Base-by-base conservation (phyloP, 371 early-diverging fungal genomes). In the Entomophthora muscae region DNA sequence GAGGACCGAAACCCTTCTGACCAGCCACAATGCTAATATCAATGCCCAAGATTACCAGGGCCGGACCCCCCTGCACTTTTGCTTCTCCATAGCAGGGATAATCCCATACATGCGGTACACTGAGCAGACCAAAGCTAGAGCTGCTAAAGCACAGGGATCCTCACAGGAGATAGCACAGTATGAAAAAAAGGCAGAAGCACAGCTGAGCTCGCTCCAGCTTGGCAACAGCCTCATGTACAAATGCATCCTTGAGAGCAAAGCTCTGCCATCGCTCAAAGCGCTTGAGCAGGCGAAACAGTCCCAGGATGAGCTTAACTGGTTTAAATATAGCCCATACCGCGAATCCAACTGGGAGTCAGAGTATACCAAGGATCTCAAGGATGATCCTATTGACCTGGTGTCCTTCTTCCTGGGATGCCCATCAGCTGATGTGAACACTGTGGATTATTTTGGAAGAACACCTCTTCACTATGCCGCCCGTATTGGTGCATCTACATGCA, bases 391-490 rank as follows among this genome's bases (percentile, higher is more conserved):
- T 24, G 79, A 80, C 61, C 76, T 81, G 31, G 64, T 81, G n/a
- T 70, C 68, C 12, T 78, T 71, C 53, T 63, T 81, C 12, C 59
- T 71, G 0, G 51, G 52, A 1, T 64, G 27, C 23, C 55, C 63
- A 30, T 58, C 57, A 1, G n/a, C 73, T 0, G 53, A 70, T 12
- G 71, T 68, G 52, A 74, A 76, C 26, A 52, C n/a, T n/a, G n/a
- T n/a, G n/a, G n/a, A n/a, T n/a, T n/a, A n/a, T n/a, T n/a, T n/a
- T n/a, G n/a, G n/a, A 2, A 67, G 82, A 32, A 78, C 77, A 0
- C 78, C 82, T 12, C 64, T 83, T 22, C 83, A 83, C 59, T 83
- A 83, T 64, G 78, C 82, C n/a, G 81, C 78, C 3, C 63, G 72
- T 51, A 67, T 74, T 3, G 82, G 81, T 10, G 79, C 83, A 1